Conservation (phyloP, 345 rosid genomes). For the Rubroshorea leprosula region DNA sequence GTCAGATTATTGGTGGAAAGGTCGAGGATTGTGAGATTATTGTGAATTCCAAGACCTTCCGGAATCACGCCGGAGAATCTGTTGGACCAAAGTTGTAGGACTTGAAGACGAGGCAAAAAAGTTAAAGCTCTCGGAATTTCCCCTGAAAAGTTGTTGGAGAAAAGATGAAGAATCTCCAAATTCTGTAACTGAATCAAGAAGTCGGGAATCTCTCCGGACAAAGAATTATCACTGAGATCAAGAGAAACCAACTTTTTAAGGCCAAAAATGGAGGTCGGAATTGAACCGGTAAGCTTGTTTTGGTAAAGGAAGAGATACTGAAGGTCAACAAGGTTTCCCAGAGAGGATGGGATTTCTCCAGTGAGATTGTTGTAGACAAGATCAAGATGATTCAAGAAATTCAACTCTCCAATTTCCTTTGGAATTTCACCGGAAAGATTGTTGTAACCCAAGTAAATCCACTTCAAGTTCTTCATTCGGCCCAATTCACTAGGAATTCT, state of each 20-base stretch:
- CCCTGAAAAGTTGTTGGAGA: constrained; percentile 67
- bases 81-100: constrained; percentile 90
- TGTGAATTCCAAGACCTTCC: constrained; percentile 48
- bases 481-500: constrained; percentile 47
- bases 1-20: constrained; percentile 75
- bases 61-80: constrained; percentile 63
- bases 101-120: constrained; percentile 65
- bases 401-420: constrained; percentile 44
- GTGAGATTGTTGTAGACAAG: constrained; percentile 85
- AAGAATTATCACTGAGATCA: constrained; percentile 69
- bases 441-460: constrained; percentile 88
- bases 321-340: constrained; percentile 56
- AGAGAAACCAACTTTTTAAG: constrained; percentile 58
- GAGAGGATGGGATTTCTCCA: constrained; percentile 56
- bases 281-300: constrained; percentile 57
- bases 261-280: constrained; percentile 51
- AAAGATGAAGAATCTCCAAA: constrained; percentile 80
- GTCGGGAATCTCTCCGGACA: constrained; percentile 74
- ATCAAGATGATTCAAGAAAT: constrained; percentile 64
- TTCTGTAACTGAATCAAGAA: constrained; percentile 40
- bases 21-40: constrained; percentile 70
- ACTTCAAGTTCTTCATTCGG: constrained; percentile 48
- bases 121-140: constrained; percentile 53
- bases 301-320: constrained; percentile 69
- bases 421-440: constrained; percentile 81